Evolutionary conservation across 2,329 filamentous ascomycete species (phyloP).

Genomic region (Colletotrichum sp.): DNA sequence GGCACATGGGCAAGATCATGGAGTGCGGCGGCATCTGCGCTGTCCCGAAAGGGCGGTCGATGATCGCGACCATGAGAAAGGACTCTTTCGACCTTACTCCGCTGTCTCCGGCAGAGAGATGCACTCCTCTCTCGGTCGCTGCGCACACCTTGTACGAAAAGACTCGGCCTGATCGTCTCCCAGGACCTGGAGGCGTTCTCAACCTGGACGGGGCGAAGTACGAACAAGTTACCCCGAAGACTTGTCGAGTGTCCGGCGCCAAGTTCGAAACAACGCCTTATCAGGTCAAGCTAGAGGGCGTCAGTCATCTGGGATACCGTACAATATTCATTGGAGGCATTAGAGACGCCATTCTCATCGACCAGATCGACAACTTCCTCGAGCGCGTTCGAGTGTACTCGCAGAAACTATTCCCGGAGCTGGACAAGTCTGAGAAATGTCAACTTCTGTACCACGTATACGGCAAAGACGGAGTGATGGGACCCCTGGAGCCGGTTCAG

Average conservation of each 20-base stretch:
- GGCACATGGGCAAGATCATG: conserved; percentile 62
- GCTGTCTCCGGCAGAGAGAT: conserved; percentile 39
- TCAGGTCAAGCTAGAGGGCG: conserved; percentile 55
- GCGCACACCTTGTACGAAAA: conserved; percentile 63
- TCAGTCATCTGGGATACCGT: conserved; percentile 45
- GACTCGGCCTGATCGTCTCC: conserved; percentile 52
- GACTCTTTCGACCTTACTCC: conserved; percentile 53
- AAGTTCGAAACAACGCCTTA: conserved; percentile 40
- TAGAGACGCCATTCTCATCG: conserved; percentile 50
- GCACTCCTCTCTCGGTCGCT: conserved; percentile 54
- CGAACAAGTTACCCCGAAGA: conserved; percentile 39
- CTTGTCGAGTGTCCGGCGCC: conserved; percentile 44
- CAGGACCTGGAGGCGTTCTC: conserved; percentile 55
- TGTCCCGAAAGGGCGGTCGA: conserved; percentile 48
- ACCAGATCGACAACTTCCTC: conserved; percentile 42
- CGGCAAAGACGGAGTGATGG: conserved; percentile 37
- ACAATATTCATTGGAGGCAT: conserved; percentile 51
- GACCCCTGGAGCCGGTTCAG: conserved; percentile 26
- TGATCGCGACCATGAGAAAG: conserved; percentile 42
- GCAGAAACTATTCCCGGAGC: conserved; percentile 23
- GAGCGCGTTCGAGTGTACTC: conserved; percentile 26
- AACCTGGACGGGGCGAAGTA: conserved; percentile 46
- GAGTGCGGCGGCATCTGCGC: conserved; percentile 57
- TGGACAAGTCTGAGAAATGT: conserved; percentile 32
- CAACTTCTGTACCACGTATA: conserved; percentile 51